phyloP scores from a whole-genome alignment of 2,329 filamentous ascomycete species.

The Apiospora rasikravindrae region DNA sequence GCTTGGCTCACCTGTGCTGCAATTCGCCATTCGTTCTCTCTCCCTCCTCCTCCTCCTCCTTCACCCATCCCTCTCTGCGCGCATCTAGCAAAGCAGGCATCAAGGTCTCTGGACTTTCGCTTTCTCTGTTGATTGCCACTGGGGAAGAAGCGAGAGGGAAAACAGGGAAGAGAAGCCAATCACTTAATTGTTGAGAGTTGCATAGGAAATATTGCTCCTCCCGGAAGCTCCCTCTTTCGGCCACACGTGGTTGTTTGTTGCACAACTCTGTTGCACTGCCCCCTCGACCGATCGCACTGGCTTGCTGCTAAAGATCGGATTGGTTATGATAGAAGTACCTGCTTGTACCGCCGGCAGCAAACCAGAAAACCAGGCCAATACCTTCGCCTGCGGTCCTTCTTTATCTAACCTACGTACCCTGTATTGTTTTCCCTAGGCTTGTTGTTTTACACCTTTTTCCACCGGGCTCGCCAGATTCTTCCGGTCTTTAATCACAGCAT shows the following conservation, averaged over 20 bases:
- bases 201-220: neutral
- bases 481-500: neutral
- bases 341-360: neutral
- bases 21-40: neutral
- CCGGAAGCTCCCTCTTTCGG: neutral
- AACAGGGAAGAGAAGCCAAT: neutral
- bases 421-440: neutral
- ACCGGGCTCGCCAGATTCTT: neutral
- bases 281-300: conserved; percentile 3
- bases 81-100: conserved; percentile 1
- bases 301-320: conserved; percentile 11
- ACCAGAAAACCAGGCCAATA: neutral
- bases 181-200: neutral
- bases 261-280: conserved; percentile 3
- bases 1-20: neutral
- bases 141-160: neutral
- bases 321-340: neutral
- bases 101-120: neutral
- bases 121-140: conserved; percentile 1
- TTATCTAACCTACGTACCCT: neutral
- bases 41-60: neutral
- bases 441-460: neutral
- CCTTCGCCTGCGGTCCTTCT: neutral
- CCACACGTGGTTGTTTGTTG: neutral
- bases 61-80: neutral